A percentile compares a stretch with the other conserved stretches of the same genome.
Conservation (phyloP, 768 basidiomycete species). For the Grammothele lineata region DNA sequence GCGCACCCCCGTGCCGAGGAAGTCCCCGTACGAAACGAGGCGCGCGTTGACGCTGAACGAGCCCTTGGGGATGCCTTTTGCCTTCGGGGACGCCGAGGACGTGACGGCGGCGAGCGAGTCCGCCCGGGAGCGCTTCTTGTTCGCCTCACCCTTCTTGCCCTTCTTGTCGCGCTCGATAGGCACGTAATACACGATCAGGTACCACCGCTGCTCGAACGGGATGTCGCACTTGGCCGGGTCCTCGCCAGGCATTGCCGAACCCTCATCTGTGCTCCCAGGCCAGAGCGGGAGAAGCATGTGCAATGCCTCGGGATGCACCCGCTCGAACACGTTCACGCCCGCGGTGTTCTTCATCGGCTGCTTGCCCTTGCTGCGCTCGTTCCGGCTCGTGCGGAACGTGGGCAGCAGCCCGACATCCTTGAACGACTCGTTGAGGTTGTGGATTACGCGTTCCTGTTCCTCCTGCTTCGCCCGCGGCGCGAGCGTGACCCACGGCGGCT, state of each 20-base stretch:
- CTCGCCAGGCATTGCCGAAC: slow-evolving; percentile 15
- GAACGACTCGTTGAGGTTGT: slow-evolving; percentile 65
- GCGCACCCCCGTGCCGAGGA: slow-evolving; percentile 69
- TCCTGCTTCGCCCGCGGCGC: slow-evolving; percentile 63
- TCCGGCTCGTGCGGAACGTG: slow-evolving; percentile 29
- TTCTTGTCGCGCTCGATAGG: slow-evolving; percentile 34
- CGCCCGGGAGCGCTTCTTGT: slow-evolving; percentile 40
- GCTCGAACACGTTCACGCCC: slow-evolving; percentile 22
- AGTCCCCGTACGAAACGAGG: slow-evolving; percentile 65
- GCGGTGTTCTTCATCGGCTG: slow-evolving; percentile 15
- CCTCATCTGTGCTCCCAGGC: slow-evolving; percentile 71
- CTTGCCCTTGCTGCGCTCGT: slow-evolving; percentile 19
- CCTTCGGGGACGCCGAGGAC: slow-evolving; percentile 24
- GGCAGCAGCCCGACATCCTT: slow-evolving; percentile 77
- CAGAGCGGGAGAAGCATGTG: slow-evolving; percentile 87
- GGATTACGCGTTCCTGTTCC: slow-evolving; percentile 61
- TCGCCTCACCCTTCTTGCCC: slow-evolving; percentile 26
- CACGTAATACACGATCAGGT: slow-evolving; percentile 79
- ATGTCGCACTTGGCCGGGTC: slow-evolving; percentile 25
- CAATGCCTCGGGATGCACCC: slow-evolving; percentile 63
- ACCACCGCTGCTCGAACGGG: slow-evolving; percentile 54
- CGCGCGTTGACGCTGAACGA: slow-evolving; percentile 74
- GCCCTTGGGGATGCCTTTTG: slow-evolving; percentile 49
- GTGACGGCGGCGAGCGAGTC: slow-evolving; percentile 23
- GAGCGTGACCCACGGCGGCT: slow-evolving; percentile 62